Evolutionary conservation across 305 asterid genomes (phyloP).

Genomic region (Petunia hybrid): DNA sequence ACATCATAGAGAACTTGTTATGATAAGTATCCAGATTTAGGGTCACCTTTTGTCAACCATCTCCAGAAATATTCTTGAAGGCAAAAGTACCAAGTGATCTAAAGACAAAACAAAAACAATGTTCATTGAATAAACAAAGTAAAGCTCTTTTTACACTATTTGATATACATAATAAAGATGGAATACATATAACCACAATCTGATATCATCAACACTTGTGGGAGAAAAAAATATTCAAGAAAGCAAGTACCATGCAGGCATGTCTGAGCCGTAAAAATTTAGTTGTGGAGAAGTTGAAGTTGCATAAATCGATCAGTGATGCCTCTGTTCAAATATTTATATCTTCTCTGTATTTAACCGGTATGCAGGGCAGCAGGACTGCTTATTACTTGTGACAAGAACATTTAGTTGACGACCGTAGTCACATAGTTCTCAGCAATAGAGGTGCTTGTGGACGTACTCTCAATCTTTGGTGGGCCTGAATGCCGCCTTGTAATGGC

Average conservation of each 20-base stretch:
- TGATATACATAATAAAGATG: conserved; percentile 22
- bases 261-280: neutral
- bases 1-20: neutral
- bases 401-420: conserved; percentile 11
- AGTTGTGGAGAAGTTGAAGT: conserved; percentile 7
- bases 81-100: neutral
- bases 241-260: neutral
- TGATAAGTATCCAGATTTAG: neutral
- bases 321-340: neutral
- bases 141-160: conserved; percentile 1
- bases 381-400: conserved; percentile 8
- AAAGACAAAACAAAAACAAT: neutral
- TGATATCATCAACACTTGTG: neutral
- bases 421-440: neutral
- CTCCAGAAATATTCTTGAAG: neutral
- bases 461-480: conserved; percentile 66
- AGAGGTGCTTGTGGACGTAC: conserved; percentile 45
- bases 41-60: neutral
- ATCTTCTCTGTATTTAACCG: conserved; percentile 13
- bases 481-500: conserved; percentile 78
- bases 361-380: neutral
- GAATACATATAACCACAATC: conserved; percentile 26
- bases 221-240: neutral
- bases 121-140: conserved; percentile 2
- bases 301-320: neutral